Evolutionary conservation across 257 asterid species (phyloP).

Genomic region (Nicotiana noctiflora): DNA sequence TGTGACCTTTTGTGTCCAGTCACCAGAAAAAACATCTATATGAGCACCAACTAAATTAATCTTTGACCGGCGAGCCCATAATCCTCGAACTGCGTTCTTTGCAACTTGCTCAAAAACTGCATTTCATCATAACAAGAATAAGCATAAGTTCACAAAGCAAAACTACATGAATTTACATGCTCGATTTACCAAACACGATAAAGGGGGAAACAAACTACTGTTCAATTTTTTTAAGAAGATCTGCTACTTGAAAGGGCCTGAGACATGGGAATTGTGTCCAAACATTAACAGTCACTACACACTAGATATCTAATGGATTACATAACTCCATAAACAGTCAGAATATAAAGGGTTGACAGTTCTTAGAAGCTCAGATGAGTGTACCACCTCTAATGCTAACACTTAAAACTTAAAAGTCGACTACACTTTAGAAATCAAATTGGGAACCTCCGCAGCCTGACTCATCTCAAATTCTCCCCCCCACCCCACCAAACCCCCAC

Average conservation of each 20-base stretch:
- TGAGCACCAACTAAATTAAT: slow-evolving; percentile 98
- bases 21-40: slow-evolving; percentile 97
- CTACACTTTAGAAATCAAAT: not conserved
- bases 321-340: not conserved
- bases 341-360: not conserved
- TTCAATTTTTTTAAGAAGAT: not conserved
- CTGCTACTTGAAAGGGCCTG: not conserved
- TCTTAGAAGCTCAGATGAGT: slow-evolving; percentile 1
- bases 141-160: not conserved
- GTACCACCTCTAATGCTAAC: not conserved
- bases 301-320: not conserved
- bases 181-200: not conserved
- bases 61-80: slow-evolving; percentile 98
- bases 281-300: not conserved
- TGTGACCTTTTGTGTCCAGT: slow-evolving; percentile 97
- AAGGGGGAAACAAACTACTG: not conserved
- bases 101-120: slow-evolving; percentile 94
- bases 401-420: not conserved
- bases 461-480: not conserved
- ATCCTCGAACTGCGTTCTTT: slow-evolving; percentile 90
- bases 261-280: not conserved
- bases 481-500: no score
- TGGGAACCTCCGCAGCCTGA: not conserved
- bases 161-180: not conserved
- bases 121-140: slow-evolving; percentile 17